A percentile compares a stretch with the other conserved stretches of the same genome.
phyloP scores from a whole-genome alignment of 2,329 filamentous ascomycete species.

The Trichoderma citrinoviride region DNA sequence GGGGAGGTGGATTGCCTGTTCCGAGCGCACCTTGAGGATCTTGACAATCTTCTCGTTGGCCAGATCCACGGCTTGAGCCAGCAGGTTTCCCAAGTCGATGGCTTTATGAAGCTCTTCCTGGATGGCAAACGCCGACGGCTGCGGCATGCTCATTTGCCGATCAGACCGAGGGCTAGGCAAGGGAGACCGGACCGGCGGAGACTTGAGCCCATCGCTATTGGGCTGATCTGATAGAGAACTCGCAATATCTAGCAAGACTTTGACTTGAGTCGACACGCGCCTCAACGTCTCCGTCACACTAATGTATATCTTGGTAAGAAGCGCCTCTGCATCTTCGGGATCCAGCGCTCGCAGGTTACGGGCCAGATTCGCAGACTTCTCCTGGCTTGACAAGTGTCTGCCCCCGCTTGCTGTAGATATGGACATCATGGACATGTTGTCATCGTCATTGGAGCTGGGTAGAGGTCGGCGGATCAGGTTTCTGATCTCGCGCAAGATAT shows the following conservation, averaged over 20 bases:
- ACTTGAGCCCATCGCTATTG: slow-evolving; percentile 42
- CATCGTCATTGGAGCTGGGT: slow-evolving; percentile 91
- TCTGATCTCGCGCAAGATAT: slow-evolving; percentile 81
- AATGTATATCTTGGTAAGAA: slow-evolving; percentile 80
- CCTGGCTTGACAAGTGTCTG: slow-evolving; percentile 70
- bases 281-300: slow-evolving; percentile 83
- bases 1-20: slow-evolving; percentile 67
- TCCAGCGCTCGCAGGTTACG: slow-evolving; percentile 84
- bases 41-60: slow-evolving; percentile 75
- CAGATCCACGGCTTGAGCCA: slow-evolving; percentile 77
- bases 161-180: slow-evolving; percentile 50
- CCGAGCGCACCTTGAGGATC: slow-evolving; percentile 71
- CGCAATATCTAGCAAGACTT: slow-evolving; percentile 90
- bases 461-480: slow-evolving; percentile 79
- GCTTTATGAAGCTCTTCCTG: slow-evolving; percentile 76
- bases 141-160: slow-evolving; percentile 28
- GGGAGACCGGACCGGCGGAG: slow-evolving; percentile 51
- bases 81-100: slow-evolving; percentile 72
- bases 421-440: slow-evolving; percentile 85
- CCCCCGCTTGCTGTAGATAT: slow-evolving; percentile 72
- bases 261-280: slow-evolving; percentile 84
- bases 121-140: slow-evolving; percentile 43
- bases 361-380: slow-evolving; percentile 85
- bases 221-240: slow-evolving; percentile 61
- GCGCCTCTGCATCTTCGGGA: slow-evolving; percentile 76